Evolutionary conservation across 1,284 basidiomycete genomes (phyloP).

Genomic region (Pholiota adiposa): DNA sequence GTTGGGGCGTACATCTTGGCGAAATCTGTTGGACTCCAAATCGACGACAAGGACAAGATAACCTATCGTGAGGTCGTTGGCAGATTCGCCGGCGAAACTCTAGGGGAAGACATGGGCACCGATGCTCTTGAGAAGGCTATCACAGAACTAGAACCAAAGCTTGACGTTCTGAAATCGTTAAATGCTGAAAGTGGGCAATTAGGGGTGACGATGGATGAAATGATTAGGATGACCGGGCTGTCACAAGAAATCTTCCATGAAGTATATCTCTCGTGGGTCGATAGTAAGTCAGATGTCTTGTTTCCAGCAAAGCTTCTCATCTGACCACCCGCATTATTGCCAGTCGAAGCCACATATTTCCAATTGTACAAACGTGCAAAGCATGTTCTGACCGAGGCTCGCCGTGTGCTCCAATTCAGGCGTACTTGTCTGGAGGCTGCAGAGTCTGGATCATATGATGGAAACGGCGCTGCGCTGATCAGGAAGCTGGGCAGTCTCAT

Average conservation of each 20-base stretch:
- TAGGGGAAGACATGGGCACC: constrained; percentile 44
- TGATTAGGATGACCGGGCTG: constrained; percentile 71
- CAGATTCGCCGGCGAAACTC: constrained; percentile 47
- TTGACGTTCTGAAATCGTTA: constrained; percentile 57
- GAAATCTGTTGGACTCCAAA: constrained; percentile 40
- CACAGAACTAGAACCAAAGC: constrained; percentile 48
- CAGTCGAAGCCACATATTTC: constrained; percentile 80
- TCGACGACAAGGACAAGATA: constrained; percentile 59
- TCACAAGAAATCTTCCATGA: constrained; percentile 58
- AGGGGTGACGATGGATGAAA: constrained; percentile 73
- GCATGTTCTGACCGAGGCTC: constrained; percentile 78
- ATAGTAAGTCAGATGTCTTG: constrained; percentile 50
- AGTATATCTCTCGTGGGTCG: constrained; percentile 77
- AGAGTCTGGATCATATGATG: constrained; percentile 25
- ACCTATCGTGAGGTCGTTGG: constrained; percentile 59
- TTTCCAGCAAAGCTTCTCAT: not conserved
- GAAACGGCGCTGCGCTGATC: constrained; percentile 31
- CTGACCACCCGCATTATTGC: constrained; percentile 2
- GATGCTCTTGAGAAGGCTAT: constrained; percentile 52
- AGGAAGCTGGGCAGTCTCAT: constrained; percentile 71
- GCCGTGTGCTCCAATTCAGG: constrained; percentile 80
- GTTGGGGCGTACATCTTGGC: constrained; percentile 78
- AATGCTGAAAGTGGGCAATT: constrained; percentile 39
- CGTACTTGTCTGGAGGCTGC: constrained; percentile 56
- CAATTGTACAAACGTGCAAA: constrained; percentile 80